These are phyloP conservation scores for Acer yangbiense DNA, from an alignment of 345 rosid species.

Conservation along the genomic window DNA sequence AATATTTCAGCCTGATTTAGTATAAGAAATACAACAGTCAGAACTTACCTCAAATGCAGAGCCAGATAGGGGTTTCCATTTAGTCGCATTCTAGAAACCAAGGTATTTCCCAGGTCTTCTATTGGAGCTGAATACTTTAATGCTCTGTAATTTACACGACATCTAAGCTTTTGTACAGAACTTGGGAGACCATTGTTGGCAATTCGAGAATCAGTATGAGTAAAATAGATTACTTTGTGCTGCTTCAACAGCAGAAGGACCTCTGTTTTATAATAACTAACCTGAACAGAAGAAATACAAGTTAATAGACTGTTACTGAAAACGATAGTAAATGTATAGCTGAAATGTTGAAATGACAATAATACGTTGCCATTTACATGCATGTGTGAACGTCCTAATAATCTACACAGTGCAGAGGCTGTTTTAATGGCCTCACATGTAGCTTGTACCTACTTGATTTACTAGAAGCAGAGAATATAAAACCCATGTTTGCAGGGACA, in stretches of 20 bases:
- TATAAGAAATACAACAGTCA: constrained; percentile 3
- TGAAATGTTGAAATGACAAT: background rate
- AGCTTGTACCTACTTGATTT: background rate
- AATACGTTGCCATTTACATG: background rate
- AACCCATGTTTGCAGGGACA: background rate
- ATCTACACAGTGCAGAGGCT: background rate
- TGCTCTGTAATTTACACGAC: constrained; percentile 86
- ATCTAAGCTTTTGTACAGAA: constrained; percentile 81
- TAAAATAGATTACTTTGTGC: constrained; percentile 81
- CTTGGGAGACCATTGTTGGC: constrained; percentile 77
- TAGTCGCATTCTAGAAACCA: constrained; percentile 81
- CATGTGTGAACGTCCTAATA: background rate
- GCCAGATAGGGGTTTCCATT: constrained; percentile 84
- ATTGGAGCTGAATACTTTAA: constrained; percentile 81
- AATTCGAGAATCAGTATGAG: constrained; percentile 93
- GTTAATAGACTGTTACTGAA: constrained; percentile 6
- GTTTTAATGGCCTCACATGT: background rate
- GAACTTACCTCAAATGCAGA: constrained; percentile 83
- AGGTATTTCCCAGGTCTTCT: constrained; percentile 70
- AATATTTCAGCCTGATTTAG: background rate
- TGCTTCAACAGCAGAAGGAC: constrained; percentile 77
- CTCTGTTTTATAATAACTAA: constrained; percentile 78
- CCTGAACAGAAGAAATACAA: constrained; percentile 49
- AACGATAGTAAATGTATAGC: background rate
- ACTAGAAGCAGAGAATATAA: background rate